A percentile compares a stretch with the other conserved stretches of the same genome.
Conservation (phyloP, 2,329 filamentous ascomycete genomes). For the Penicillium palitans region DNA sequence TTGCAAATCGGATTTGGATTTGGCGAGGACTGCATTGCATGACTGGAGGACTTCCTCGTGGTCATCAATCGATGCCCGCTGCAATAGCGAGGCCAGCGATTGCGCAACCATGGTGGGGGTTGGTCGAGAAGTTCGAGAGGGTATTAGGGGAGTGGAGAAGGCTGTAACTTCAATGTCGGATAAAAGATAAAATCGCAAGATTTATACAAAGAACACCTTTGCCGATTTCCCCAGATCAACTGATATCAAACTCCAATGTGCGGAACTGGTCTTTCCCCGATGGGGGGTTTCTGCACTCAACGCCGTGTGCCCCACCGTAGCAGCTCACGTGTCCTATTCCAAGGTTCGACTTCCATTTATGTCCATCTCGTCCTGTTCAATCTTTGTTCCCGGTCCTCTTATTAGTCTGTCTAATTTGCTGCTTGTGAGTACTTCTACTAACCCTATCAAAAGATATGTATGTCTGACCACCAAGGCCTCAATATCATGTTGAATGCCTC, state of each 20-base stretch:
- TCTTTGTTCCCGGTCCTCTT: too few relatives aligned
- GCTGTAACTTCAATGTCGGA: background rate
- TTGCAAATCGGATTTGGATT: constrained; percentile 57
- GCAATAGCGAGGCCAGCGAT: constrained; percentile 57
- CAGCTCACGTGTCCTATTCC: constrained; percentile 19
- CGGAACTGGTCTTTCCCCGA: constrained; percentile 26
- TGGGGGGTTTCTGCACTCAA: constrained; percentile 14
- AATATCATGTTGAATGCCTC: too few relatives aligned
- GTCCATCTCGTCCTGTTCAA: too few relatives aligned
- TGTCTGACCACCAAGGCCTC: too few relatives aligned
- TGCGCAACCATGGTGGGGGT: constrained; percentile 44
- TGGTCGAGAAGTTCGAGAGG: background rate
- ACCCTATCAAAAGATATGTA: too few relatives aligned
- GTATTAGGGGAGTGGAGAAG: background rate
- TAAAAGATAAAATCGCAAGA: background rate
- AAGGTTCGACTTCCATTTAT: too few relatives aligned
- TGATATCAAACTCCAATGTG: constrained; percentile 24
- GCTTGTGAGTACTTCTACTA: too few relatives aligned
- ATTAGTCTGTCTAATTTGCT: too few relatives aligned
- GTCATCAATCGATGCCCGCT: constrained; percentile 60
- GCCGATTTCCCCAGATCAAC: constrained; percentile 11
- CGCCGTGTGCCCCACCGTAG: constrained; percentile 20
- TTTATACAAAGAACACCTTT: constrained; percentile 8
- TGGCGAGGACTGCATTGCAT: constrained; percentile 58
- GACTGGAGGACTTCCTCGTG: constrained; percentile 62